Conservation (phyloP, 352 stramenopile genomes). For the Phytopythium vexans region DNA sequence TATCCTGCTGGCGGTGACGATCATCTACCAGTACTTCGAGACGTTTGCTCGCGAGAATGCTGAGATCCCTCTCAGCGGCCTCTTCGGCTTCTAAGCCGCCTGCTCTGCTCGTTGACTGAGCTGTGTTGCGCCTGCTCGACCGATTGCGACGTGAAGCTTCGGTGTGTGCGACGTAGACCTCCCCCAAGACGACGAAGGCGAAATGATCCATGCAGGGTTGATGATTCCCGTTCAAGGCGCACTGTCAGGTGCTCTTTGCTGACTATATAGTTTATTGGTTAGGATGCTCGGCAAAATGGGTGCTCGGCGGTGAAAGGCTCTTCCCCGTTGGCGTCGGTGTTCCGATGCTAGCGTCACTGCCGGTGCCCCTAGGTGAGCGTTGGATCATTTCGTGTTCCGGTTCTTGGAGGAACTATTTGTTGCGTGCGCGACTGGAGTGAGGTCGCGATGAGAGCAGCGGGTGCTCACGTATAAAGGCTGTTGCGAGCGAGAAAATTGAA, state of each 20-base stretch:
- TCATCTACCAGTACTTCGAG: slow-evolving; percentile 99
- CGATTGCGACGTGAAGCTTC: too few relatives aligned
- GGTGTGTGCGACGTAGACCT: too few relatives aligned
- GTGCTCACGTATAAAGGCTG: neutral
- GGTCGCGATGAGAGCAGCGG: neutral
- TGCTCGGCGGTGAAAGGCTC: slow-evolving; percentile 36
- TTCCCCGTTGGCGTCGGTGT: slow-evolving; percentile 41
- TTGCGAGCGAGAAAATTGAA: slow-evolving; percentile 2
- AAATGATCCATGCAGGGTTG: slow-evolving; percentile 48
- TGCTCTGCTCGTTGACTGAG: too few relatives aligned
- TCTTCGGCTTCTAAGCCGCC: slow-evolving; percentile 80
- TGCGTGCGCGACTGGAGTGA: slow-evolving; percentile 1
- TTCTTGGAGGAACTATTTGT: slow-evolving; percentile 14
- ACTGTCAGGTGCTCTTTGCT: slow-evolving; percentile 85
- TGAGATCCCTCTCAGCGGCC: slow-evolving; percentile 69
- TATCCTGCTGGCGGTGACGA: slow-evolving; percentile 98
- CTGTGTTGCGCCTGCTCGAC: too few relatives aligned
- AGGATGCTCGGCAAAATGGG: slow-evolving; percentile 65
- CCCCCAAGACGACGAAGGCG: slow-evolving; percentile 1
- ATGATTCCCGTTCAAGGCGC: slow-evolving; percentile 85
- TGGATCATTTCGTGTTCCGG: slow-evolving; percentile 28
- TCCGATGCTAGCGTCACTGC: slow-evolving; percentile 36
- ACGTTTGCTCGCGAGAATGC: slow-evolving; percentile 94
- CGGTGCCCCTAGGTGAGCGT: slow-evolving; percentile 71
- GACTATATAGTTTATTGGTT: slow-evolving; percentile 68